Conservation (phyloP, 228 moss, liverwort and hornwort genomes). For the Sphagnum fallax region DNA sequence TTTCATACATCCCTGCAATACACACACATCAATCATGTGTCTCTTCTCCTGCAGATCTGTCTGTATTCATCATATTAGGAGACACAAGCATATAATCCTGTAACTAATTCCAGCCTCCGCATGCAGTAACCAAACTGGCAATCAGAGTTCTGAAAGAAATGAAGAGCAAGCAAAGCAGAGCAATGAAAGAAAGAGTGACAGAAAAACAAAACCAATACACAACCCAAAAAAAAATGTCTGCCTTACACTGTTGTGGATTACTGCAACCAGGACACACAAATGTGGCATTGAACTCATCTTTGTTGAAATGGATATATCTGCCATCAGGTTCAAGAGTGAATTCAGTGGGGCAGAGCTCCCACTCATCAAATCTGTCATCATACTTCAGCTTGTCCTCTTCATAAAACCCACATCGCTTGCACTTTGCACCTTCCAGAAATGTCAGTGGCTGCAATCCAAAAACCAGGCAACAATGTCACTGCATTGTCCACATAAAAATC, state of each 20-base stretch:
- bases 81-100: too few species aligned
- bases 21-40: constrained; percentile 5
- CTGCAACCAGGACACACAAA: constrained; percentile 63
- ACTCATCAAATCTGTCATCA: constrained; percentile 75
- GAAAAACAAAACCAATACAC: too few species aligned
- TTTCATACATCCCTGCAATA: constrained; percentile 19
- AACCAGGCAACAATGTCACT: too few species aligned
- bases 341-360: constrained; percentile 83
- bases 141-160: too few species aligned
- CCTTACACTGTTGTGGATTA: constrained; percentile 11
- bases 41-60: not conserved
- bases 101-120: too few species aligned
- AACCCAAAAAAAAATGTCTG: too few species aligned
- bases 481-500: too few species aligned
- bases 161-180: too few species aligned
- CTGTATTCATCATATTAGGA: too few species aligned
- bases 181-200: too few species aligned
- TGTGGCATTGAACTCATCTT: constrained; percentile 67
- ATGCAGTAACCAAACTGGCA: too few species aligned
- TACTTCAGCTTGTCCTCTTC: constrained; percentile 69
- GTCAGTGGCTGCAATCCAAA: constrained; percentile 72
- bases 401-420: constrained; percentile 94
- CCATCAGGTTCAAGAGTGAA: constrained; percentile 59
- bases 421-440: constrained; percentile 65
- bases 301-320: constrained; percentile 20